phyloP scores from a whole-genome alignment of 2,329 filamentous ascomycete species.

The Aspergillus japonicus region DNA sequence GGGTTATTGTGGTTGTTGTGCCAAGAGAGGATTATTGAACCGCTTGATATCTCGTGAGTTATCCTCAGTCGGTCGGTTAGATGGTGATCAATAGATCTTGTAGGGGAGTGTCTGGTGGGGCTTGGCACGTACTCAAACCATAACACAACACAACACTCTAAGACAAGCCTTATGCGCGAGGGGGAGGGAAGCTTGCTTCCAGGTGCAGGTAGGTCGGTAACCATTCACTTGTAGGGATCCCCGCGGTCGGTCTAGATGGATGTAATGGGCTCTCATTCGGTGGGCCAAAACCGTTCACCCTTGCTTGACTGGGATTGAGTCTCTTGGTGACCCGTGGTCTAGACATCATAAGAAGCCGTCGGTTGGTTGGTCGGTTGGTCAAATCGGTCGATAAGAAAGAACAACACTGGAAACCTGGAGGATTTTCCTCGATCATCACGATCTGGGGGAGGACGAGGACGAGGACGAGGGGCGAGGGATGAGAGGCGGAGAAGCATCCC shows the following conservation, averaged over 20 bases:
- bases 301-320: not conserved
- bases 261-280: not conserved
- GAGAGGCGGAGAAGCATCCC: not conserved
- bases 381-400: not conserved
- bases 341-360: not conserved
- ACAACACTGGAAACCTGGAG: not conserved
- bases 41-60: not conserved
- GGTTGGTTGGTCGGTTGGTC: not conserved
- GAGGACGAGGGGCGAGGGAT: not conserved
- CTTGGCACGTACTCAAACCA: not conserved
- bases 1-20: not conserved
- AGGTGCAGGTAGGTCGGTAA: too few relatives aligned
- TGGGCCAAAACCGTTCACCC: not conserved
- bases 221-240: too few relatives aligned
- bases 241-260: not conserved
- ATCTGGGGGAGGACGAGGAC: not conserved
- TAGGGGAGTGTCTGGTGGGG: not conserved
- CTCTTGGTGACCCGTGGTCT: not conserved
- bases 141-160: not conserved
- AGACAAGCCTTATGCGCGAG: slow-evolving; percentile 12
- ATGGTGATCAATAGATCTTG: not conserved
- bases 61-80: not conserved
- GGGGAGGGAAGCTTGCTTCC: slow-evolving; percentile 8
- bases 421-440: not conserved
- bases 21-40: not conserved